Conservation (phyloP, 2,329 filamentous ascomycete genomes). For the Pestalotiopsis fici region DNA sequence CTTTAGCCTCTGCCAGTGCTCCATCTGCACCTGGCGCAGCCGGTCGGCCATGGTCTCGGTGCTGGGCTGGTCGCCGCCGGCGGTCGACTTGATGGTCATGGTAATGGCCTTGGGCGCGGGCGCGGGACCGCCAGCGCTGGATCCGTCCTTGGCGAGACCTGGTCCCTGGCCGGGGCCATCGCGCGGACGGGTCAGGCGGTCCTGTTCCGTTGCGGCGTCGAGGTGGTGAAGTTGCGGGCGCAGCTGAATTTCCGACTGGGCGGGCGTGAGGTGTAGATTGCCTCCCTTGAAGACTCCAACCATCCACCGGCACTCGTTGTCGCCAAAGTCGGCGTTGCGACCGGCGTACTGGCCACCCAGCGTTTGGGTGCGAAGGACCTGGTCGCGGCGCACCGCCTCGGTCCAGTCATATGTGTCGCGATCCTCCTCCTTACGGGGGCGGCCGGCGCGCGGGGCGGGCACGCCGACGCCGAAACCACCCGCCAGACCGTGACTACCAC, state of each 20-base stretch:
- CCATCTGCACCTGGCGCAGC: conserved; percentile 76
- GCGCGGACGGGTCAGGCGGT: conserved; percentile 48
- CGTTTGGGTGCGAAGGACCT: conserved; percentile 78
- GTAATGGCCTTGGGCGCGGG: conserved; percentile 74
- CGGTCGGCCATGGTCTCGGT: conserved; percentile 75
- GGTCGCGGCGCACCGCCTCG: conserved; percentile 68
- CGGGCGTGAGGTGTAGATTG: conserved; percentile 86
- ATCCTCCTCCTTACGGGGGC: conserved; percentile 37
- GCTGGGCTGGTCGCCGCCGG: conserved; percentile 64
- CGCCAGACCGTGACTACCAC: conserved; percentile 69
- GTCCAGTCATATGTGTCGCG: conserved; percentile 59
- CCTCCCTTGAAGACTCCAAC: conserved; percentile 86
- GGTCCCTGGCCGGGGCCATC: conserved; percentile 30
- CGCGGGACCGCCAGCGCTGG: conserved; percentile 32
- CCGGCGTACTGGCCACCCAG: conserved; percentile 76
- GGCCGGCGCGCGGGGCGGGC: conserved; percentile 34
- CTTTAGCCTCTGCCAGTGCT: conserved; percentile 77
- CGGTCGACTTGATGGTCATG: conserved; percentile 80
- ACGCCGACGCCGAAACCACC: conserved; percentile 71
- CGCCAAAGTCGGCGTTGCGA: conserved; percentile 55
- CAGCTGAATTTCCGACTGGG: conserved; percentile 82
- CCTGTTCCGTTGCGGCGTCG: conserved; percentile 78
- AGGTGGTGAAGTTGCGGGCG: conserved; percentile 92
- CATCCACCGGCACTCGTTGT: conserved; percentile 68
- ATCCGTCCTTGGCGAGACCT: conserved; percentile 28